A percentile compares a stretch with the other conserved stretches of the same genome.
Evolutionary conservation across 768 basidiomycete genomes (phyloP).

Genomic region (Amyloporia xantha): DNA sequence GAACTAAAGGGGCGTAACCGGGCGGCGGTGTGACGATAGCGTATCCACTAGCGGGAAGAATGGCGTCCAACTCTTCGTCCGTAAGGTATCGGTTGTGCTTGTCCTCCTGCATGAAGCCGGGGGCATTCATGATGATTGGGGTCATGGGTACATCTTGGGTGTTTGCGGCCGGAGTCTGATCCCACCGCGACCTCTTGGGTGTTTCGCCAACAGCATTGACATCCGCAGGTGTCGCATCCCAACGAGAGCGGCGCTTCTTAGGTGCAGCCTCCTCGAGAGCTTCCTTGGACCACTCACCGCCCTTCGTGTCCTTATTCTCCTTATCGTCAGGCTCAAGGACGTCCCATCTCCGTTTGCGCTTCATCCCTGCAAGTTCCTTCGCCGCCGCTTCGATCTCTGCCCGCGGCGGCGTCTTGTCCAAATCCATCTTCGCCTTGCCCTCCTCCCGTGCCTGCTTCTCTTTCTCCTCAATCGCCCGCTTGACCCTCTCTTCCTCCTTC

Average conservation of each 20-base stretch:
- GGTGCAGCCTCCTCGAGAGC: constrained; percentile 67
- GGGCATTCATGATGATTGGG: constrained; percentile 84
- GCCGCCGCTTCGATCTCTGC: constrained; percentile 70
- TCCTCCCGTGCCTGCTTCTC: constrained; percentile 71
- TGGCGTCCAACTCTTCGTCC: constrained; percentile 91
- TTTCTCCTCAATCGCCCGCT: constrained; percentile 82
- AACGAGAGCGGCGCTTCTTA: constrained; percentile 90
- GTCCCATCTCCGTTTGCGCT: constrained; percentile 82
- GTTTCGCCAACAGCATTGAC: constrained; percentile 48
- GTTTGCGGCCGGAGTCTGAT: constrained; percentile 77
- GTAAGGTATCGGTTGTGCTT: constrained; percentile 94
- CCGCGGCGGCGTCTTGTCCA: constrained; percentile 89
- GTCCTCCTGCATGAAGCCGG: constrained; percentile 80
- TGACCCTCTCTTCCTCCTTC: constrained; percentile 85
- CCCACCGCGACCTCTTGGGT: constrained; percentile 93
- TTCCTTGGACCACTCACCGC: constrained; percentile 71
- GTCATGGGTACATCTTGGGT: constrained; percentile 58
- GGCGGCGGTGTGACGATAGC: constrained; percentile 89
- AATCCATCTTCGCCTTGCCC: constrained; percentile 71
- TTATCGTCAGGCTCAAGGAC: constrained; percentile 59
- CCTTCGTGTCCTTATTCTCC: constrained; percentile 49
- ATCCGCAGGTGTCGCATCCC: constrained; percentile 91
- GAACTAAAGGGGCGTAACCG: constrained; percentile 78
- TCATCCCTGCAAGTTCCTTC: constrained; percentile 57
- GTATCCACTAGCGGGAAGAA: constrained; percentile 84